Base-by-base conservation (phyloP, 2,329 filamentous ascomycete species). In the Ophiocordyceps camponoti-leonardi region DNA sequence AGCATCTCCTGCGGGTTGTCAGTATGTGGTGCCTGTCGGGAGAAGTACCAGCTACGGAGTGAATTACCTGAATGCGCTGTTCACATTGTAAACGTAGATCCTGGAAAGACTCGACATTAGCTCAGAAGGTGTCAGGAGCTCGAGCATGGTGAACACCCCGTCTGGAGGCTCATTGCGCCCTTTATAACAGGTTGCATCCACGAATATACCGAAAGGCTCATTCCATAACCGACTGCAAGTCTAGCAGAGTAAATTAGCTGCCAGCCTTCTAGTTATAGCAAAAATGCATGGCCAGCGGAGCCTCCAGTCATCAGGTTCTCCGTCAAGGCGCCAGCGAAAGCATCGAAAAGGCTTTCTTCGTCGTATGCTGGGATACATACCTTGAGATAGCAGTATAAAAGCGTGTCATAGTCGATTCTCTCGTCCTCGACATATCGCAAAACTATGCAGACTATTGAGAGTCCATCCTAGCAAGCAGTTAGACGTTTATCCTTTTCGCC, bases 41-140 rank as follows among this genome's bases (percentile, higher is more conserved):
- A 31, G 46, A 64, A 49, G 61, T 8, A 28, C 26, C 26, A 28
- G 26, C 26, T 10, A 11, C 7, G 7, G 6, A 28, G 6, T 28
- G 7, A 11, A 11, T 28, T 28, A 74, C 71, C 74, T 71, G 58
- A 80, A 82, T 12, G 77, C 72, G 54, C 75, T 81, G 53, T 83
- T 83, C 78, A 83, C 83, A 55, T 83, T 83, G 60, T 83, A 83
- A 16, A 83, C 68, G 51, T 83, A 83, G 39, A 81, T 68, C 35
- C 77, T 68, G 1, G 72, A 67, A 4, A 83, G 62, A 48, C 79
- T 74, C 44, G 67, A 68, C 2, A 72, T 68, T 41, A 83, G 58
- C 52, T 83, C 79, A 0, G 68, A 67, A 0, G 79, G 79, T 4
- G 75, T 77, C 3, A 83, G 66, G 12, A 73, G 61, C 53, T 82